Base-by-base conservation (phyloP, 1,284 basidiomycete species). In the Exobasidium rhododendri region DNA sequence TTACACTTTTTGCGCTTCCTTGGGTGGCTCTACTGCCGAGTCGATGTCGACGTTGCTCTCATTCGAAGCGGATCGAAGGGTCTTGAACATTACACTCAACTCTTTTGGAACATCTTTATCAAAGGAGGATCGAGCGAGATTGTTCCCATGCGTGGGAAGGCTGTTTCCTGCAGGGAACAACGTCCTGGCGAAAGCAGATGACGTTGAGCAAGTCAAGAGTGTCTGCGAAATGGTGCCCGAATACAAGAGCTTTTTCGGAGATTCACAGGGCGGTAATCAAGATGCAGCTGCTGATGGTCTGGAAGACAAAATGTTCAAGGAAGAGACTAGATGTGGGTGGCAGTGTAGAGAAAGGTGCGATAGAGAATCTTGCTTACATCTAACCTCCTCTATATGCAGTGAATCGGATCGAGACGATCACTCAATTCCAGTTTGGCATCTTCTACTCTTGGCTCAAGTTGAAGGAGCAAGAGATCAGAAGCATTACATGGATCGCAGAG, bases 41-140 rank as follows among this genome's bases (percentile, higher is more conserved):
- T n/a, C 40, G 7, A 58, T 58, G 57, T 22, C 57, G 1, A 97
- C 94, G 1, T 90, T 97, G 70, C 87, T 99, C 58, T 85, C 89
- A 5, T 99, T 98, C 77, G 96, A 99, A 83, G 96, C 96, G 30
- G 94, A 99, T 82, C 86, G 94, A 43, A 87, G 96, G 56, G 90
- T 92, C 2, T 89, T 98, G 81, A 98, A 98, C 83, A 97, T 98
- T 81, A 97, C 96, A 35, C 92, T 99, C 84, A 99, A 99, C 84
- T 97, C 94, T 26, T 96, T 98, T 81, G 90, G 90, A 68, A 97
- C 96, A 10, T 91, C 92, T 75, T 86, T 99, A 61, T 85, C 89
- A 47, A 99, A 98, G 81, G 94, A 98, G 78, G 89, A 93, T 75
- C 89, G 96, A 35, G 92, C 93, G n/a, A 88, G 89, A 69, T 86